Percentiles rank a stretch among this genome's conserved stretches.
These are phyloP conservation scores for Suhomyces sp. DNA, from an alignment of 805 yeast species.

Conservation along the genomic window DNA sequence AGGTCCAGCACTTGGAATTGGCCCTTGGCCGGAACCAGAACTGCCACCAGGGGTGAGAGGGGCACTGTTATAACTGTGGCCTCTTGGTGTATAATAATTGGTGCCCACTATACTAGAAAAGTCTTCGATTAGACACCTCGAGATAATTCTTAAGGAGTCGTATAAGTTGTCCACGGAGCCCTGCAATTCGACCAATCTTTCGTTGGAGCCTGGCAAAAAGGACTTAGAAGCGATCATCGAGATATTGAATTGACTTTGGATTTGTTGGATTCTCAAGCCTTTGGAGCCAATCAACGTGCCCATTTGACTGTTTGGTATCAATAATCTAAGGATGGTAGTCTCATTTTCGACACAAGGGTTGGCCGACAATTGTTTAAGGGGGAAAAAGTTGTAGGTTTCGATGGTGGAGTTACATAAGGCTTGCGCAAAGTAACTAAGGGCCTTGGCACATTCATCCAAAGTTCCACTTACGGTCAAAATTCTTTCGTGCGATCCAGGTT, in stretches of 20 bases:
- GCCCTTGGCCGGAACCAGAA: background rate
- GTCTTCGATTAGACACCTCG: conserved; percentile 74
- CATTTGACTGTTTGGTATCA: conserved; percentile 82
- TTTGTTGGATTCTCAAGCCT: conserved; percentile 75
- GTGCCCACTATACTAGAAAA: conserved; percentile 66
- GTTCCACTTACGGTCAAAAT: conserved; percentile 77
- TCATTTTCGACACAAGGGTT: conserved; percentile 52
- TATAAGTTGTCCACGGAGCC: conserved; percentile 68
- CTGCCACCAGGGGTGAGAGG: conserved; percentile 1
- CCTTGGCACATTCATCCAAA: conserved; percentile 64
- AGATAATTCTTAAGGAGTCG: conserved; percentile 54
- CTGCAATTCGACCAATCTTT: conserved; percentile 83
- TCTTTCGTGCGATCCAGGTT: conserved; percentile 79
- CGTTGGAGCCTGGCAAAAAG: conserved; percentile 76
- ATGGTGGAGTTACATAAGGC: conserved; percentile 51
- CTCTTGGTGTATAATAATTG: conserved; percentile 58
- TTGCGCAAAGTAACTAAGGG: conserved; percentile 68
- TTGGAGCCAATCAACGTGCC: conserved; percentile 86
- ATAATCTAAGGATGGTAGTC: conserved; percentile 58
- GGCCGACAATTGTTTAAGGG: conserved; percentile 57
- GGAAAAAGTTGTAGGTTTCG: conserved; percentile 52
- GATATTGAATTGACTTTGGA: conserved; percentile 66
- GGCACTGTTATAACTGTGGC: conserved; percentile 12
- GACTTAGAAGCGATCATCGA: conserved; percentile 88
- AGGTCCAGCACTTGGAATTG: background rate